Base-by-base conservation (phyloP, 169 alveolate genomes). In the Eimeria sp. region DNA sequence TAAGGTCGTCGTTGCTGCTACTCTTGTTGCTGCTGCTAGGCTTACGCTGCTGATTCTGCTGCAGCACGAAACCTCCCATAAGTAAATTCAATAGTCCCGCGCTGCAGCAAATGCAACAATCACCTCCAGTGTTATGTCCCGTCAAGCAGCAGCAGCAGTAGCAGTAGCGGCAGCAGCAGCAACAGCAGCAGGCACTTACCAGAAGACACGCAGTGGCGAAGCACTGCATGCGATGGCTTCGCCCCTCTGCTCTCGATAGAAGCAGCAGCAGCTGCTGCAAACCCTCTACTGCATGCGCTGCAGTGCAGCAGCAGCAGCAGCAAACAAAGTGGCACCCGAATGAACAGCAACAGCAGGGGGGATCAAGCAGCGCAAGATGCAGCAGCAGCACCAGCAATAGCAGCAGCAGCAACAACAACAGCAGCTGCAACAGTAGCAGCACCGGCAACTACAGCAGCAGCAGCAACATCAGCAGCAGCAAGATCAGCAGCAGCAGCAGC, bases 181-280 rank as follows among this genome's bases (percentile, higher is more conserved):
- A 73, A 4, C 84, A 73, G 84, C 84, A 27, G 54, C 47, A 73
- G 49, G 40, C 0, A 3, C 84, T 27, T n/a, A 73, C 84, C 84
- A 73, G 51, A 9, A 73, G 49, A 30, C 84, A 73, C 54, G 11
- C 54, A 18, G 43, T 14, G 25, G 51, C 2, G 6, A 16, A 45
- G 49, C 11, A n/a, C 49, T 73, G 57, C 51, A 18, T 40, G 47
- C 84, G 20, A 22, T 30, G 25, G 51, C 84, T 73, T 73, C 54
- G 40, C 1, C 84, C 84, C 34, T 73, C 54, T 6, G 84, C 84
- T 6, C 49, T 45, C 11, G 84, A 14, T 20, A 73, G 84, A 57
- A 73, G 84, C 84, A 73, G 84, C 84, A 73, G 84, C 57, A n/a
- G 84, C 84, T 73, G 57, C 84, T 73, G 84, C 84, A 73, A 22